Percentiles rank a stretch among this genome's conserved stretches.
Evolutionary conservation across 1,284 basidiomycete species (phyloP).

Genomic region (Meripilus lineatus): DNA sequence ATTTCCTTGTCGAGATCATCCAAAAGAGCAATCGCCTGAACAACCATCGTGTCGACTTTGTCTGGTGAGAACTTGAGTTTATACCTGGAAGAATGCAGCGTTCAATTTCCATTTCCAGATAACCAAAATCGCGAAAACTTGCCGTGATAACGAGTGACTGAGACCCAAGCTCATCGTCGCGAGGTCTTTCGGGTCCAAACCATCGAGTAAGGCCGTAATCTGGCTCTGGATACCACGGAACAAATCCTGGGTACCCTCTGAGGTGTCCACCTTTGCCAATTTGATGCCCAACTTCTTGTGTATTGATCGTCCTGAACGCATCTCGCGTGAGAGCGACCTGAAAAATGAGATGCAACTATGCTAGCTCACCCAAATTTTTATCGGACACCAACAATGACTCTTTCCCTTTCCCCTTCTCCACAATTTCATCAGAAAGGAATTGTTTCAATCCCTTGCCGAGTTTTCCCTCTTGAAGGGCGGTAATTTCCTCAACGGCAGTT

Average conservation of each 20-base stretch:
- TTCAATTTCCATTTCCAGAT: neutral
- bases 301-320: slow-evolving; percentile 69
- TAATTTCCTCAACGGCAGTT: slow-evolving; percentile 97
- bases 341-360: slow-evolving; percentile 5
- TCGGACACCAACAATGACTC: slow-evolving; percentile 89
- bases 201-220: slow-evolving; percentile 82
- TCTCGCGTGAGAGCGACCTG: slow-evolving; percentile 40
- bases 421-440: slow-evolving; percentile 86
- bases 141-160: slow-evolving; percentile 93
- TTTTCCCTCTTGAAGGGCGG: slow-evolving; percentile 89
- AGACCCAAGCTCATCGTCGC: slow-evolving; percentile 98
- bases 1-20: slow-evolving; percentile 99
- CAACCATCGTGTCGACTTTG: slow-evolving; percentile 99
- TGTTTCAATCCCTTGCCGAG: slow-evolving; percentile 91
- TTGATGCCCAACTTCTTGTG: slow-evolving; percentile 93
- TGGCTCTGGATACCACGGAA: slow-evolving; percentile 96
- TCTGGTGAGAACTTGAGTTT: slow-evolving; percentile 99
- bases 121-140: slow-evolving; percentile 11
- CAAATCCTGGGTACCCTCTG: slow-evolving; percentile 80
- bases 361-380: slow-evolving; percentile 77
- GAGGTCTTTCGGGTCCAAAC: slow-evolving; percentile 91
- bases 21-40: slow-evolving; percentile 97
- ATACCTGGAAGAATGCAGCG: slow-evolving; percentile 52
- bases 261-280: slow-evolving; percentile 68
- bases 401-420: slow-evolving; percentile 85